Evolutionary conservation across 169 alveolate genomes (phyloP).

Genomic region (Perkinsus olseni): DNA sequence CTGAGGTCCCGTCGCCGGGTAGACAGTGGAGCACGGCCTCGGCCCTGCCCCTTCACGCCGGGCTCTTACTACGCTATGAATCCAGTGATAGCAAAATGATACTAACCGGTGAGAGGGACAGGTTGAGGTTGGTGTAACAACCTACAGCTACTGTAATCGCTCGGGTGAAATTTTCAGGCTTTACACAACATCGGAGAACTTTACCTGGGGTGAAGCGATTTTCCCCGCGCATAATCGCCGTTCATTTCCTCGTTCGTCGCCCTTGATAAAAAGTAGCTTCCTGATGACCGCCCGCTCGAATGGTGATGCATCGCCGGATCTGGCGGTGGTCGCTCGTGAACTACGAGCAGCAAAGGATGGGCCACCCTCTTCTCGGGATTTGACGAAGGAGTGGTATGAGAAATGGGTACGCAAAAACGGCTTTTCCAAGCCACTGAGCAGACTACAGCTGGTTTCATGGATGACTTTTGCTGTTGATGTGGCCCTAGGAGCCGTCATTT

Average conservation of each 20-base stretch:
- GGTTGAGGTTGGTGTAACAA: background rate
- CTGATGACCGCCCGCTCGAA: too few relatives aligned
- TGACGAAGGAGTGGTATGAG: background rate
- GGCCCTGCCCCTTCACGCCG: too few relatives aligned
- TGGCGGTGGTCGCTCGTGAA: background rate
- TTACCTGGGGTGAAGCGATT: background rate
- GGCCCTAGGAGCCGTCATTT: background rate
- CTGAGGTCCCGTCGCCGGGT: too few relatives aligned
- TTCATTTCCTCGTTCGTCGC: background rate
- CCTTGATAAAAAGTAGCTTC: background rate
- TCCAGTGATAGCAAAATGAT: background rate
- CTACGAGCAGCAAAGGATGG: background rate
- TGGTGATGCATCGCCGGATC: background rate
- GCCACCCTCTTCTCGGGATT: background rate
- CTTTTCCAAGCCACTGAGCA: constrained; percentile 25
- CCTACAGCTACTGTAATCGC: background rate
- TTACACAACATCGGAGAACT: background rate
- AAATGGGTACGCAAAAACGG: constrained; percentile 21
- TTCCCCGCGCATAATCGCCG: background rate
- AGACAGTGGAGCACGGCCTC: too few relatives aligned
- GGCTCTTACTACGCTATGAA: too few relatives aligned
- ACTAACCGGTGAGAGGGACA: background rate
- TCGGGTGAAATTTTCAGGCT: background rate
- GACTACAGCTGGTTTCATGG: constrained; percentile 27
- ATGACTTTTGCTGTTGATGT: constrained; percentile 7